Conservation (phyloP, 768 basidiomycete species). For the Collybiopsis luxurians region DNA sequence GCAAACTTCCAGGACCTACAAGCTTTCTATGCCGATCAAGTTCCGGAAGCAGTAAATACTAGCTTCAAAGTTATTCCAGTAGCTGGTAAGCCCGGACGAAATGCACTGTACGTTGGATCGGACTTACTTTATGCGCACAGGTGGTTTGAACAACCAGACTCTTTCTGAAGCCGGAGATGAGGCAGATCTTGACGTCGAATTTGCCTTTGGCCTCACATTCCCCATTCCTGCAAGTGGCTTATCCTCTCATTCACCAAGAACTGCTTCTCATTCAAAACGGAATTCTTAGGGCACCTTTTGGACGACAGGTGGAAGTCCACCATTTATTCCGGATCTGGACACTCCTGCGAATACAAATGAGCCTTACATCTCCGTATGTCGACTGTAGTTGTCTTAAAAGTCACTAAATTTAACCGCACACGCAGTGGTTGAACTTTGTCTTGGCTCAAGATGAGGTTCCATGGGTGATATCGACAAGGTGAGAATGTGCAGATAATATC, state of each 20-base stretch:
- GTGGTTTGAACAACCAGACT: slow-evolving; percentile 59
- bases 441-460: slow-evolving; percentile 44
- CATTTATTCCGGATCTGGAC: slow-evolving; percentile 46
- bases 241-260: background rate
- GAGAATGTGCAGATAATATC: background rate
- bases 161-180: slow-evolving; percentile 52
- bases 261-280: too few species aligned
- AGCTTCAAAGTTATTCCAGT: slow-evolving; percentile 54
- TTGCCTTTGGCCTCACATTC: slow-evolving; percentile 62
- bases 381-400: background rate
- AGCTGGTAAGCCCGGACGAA: slow-evolving; percentile 40
- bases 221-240: slow-evolving; percentile 42
- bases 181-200: slow-evolving; percentile 66
- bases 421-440: slow-evolving; percentile 64
- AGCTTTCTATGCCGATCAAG: slow-evolving; percentile 45
- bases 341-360: slow-evolving; percentile 45
- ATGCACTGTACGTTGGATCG: too few species aligned
- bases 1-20: slow-evolving; percentile 53
- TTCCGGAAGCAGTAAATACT: slow-evolving; percentile 47
- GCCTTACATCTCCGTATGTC: slow-evolving; percentile 41
- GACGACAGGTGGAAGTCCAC: slow-evolving; percentile 61
- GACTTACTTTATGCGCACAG: slow-evolving; percentile 32
- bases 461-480: slow-evolving; percentile 56
- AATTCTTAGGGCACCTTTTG: slow-evolving; percentile 44
- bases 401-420: slow-evolving; percentile 13